Base-by-base conservation (phyloP, 1,284 basidiomycete species). In the Apiotrichum montevideense region DNA sequence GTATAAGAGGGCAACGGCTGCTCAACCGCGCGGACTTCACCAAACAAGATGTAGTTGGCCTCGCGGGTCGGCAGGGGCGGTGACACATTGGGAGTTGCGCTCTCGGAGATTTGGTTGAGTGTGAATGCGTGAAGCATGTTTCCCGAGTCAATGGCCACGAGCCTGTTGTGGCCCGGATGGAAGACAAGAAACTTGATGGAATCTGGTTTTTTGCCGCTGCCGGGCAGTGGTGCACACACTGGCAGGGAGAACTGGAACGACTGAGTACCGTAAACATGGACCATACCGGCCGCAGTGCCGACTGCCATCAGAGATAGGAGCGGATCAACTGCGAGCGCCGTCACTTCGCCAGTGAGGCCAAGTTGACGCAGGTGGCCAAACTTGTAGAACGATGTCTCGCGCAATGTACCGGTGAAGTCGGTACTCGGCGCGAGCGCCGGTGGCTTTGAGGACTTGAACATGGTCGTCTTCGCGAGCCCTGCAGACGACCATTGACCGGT, bases 261-360 rank as follows among this genome's bases (percentile, higher is more conserved):
- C 2, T 72, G 54, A 4, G 62, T 51, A 15, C 76, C 77, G 44
- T 66, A 67, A 21, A 76, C 63, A 55, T 77, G 74, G 1, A 78
- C 69, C 9, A 71, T 51, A 9, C 75, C 77, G 1, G 64, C 57
- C 1, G 64, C 59, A 0, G 72, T 75, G 3, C 88, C 91, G 44
- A 87, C 77, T 3, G 87, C 90, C 14, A 95, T 79, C 14, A 91
- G 77, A 5, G 87, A 83, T 40, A 84, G 81, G 41, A 88, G 75
- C 2, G 89, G 85, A 64, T 93, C 88, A 50, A 84, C 78, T 3
- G 87, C 85, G 43, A 87, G 68, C 1, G 83, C 78, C 3, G 81
- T 82, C 49, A 86, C 73, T 64, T 88, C 81, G 40, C 83, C 76
- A 13, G 65, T 65, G 40, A 75, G 58, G 8, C 73, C 74, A 13